These are phyloP conservation scores for Plasmodium vinckei DNA, from an alignment of 169 alveolate genomes.

Conservation along the genomic window DNA sequence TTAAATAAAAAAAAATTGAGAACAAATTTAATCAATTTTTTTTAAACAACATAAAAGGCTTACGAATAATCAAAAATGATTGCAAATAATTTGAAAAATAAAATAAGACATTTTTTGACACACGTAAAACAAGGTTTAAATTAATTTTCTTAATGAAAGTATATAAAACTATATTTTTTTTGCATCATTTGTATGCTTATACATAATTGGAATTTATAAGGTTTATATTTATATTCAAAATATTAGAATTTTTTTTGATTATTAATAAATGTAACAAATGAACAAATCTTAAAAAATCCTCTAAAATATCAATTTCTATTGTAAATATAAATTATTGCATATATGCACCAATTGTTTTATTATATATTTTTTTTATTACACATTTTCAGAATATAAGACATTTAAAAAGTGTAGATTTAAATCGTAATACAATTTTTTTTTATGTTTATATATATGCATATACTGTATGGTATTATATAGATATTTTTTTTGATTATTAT, in stretches of 20 bases:
- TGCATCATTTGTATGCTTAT: too few species aligned
- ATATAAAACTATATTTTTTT: conserved; percentile 2
- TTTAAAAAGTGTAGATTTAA: conserved; percentile 12
- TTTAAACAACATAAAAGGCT: conserved; percentile 14
- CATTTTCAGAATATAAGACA: conserved; percentile 6
- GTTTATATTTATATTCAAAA: not conserved
- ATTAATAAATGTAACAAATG: conserved; percentile 18
- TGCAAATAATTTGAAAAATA: conserved; percentile 18
- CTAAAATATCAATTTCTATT: conserved; percentile 13
- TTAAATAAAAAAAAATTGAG: conserved; percentile 17
- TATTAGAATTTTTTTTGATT: not conserved
- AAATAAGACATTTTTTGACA: conserved; percentile 13
- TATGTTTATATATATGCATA: not conserved
- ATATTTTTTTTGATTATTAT: too few species aligned
- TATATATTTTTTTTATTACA: not conserved
- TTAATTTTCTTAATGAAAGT: conserved; percentile 8
- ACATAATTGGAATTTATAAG: too few species aligned
- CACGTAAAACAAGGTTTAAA: conserved; percentile 1
- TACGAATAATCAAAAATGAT: conserved; percentile 1
- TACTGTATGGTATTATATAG: too few species aligned
- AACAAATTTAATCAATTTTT: conserved; percentile 19
- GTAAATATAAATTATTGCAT: conserved; percentile 13
- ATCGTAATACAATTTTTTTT: conserved; percentile 17
- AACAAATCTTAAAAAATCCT: not conserved
- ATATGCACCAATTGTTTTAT: conserved; percentile 25